A percentile compares a stretch with the other conserved stretches of the same genome.
These are phyloP conservation scores for Cucumis cinereus DNA, from an alignment of 306 rosid genomes.

Conservation along the genomic window DNA sequence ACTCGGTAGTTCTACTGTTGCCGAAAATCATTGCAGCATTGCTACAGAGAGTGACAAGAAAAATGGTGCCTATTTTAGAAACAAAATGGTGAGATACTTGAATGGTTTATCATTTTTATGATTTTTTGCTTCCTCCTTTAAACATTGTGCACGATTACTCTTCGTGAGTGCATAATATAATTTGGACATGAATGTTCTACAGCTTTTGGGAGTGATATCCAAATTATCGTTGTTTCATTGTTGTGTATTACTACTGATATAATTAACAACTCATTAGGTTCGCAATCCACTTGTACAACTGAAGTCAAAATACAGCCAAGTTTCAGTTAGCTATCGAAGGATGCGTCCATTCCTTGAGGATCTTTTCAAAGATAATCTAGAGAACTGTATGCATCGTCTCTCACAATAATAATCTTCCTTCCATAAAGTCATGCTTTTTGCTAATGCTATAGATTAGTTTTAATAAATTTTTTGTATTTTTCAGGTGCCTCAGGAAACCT, in stretches of 20 bases:
- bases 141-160: background rate
- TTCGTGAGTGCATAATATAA: background rate
- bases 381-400: constrained; percentile 17
- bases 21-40: constrained; percentile 7
- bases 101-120: background rate
- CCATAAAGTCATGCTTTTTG: background rate
- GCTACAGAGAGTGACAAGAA: background rate
- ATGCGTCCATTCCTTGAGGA: constrained; percentile 50
- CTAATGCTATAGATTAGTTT: background rate
- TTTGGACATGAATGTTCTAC: background rate
- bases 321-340: constrained; percentile 49
- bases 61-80: constrained; percentile 19
- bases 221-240: background rate
- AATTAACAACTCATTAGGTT: constrained; percentile 20
- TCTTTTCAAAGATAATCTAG: constrained; percentile 16
- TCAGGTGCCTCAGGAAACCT: constrained; percentile 25
- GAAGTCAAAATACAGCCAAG: constrained; percentile 32
- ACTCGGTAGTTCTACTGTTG: constrained; percentile 12
- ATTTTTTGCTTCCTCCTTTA: background rate
- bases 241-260: constrained; percentile 2
- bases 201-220: background rate
- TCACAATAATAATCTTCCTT: background rate
- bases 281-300: constrained; percentile 31
- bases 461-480: constrained; percentile 4
- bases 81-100: constrained; percentile 15